Evolutionary conservation across 148 eudicot genomes (phyloP).

Genomic region (Nepenthes gracilis): DNA sequence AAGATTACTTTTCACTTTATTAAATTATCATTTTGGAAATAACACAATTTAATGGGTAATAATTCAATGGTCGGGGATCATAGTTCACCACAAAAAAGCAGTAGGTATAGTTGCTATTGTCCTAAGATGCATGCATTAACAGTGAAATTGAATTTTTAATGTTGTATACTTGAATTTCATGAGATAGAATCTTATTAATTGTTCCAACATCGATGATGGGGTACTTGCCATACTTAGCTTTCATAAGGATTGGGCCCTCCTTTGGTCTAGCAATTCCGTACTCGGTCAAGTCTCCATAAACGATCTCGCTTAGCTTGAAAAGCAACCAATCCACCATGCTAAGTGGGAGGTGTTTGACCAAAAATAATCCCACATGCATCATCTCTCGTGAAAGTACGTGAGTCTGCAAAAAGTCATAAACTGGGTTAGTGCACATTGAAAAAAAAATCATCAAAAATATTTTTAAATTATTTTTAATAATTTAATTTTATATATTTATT

Average conservation of each 20-base stretch:
- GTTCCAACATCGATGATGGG: conserved; percentile 68
- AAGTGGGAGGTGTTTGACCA: conserved; percentile 29
- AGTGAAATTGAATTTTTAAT: too few species aligned
- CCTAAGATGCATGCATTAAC: too few species aligned
- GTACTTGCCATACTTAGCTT: conserved; percentile 54
- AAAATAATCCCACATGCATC: conserved; percentile 14
- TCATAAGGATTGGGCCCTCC: conserved; percentile 56
- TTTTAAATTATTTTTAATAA: too few species aligned
- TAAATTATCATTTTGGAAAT: too few species aligned
- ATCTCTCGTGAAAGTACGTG: conserved; percentile 52
- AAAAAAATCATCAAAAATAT: too few species aligned
- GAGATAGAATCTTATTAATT: conserved; percentile 35
- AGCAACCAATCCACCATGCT: conserved; percentile 34
- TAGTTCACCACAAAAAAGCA: too few species aligned
- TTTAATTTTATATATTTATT: too few species aligned
- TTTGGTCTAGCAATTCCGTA: conserved; percentile 51
- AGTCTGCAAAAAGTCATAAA: conserved; percentile 22
- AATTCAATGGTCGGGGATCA: too few species aligned
- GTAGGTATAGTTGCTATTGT: too few species aligned
- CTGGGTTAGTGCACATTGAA: too few species aligned
- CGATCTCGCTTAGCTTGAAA: conserved; percentile 44
- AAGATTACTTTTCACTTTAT: too few species aligned
- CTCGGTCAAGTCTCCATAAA: conserved; percentile 46
- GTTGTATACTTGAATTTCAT: conserved; percentile 46
- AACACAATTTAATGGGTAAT: too few species aligned